Base-by-base conservation (phyloP, 78 protist species). In the Guillardia theta region DNA sequence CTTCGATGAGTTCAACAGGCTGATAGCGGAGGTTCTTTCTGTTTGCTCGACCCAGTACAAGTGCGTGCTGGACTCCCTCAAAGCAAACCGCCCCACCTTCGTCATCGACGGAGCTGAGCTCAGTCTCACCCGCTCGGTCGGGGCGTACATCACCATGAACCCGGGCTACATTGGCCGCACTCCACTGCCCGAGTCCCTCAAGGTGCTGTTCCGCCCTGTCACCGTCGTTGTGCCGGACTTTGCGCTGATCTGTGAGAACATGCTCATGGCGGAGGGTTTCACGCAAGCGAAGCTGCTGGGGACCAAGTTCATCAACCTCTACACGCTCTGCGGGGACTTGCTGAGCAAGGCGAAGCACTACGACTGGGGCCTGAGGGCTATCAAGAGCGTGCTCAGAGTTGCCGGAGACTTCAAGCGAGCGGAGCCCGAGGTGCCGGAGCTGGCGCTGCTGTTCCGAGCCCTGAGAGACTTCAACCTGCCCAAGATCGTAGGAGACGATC, bases 141-240 rank as follows among this genome's bases (percentile, higher is more conserved):
- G 96, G n/a, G 45, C 95, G 8, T 96, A 95, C 95, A 95, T 95
- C 94, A 96, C 97, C 33, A 96, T 96, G 97, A 96, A 96, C 94
- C 99, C 99, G 22, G 99, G 99, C 45, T 98, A 98, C 64, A 97
- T 97, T 27, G 99, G 99, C 4, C 96, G 99, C 22, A 93, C 95
- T 15, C 95, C 95, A 54, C 95, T 96, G 33, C 97, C 97, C 24
- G 97, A 96, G 48, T 94, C 95, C 76, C 93, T 96, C 64, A 96
- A 96, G 92, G 93, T 92, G 64, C 95, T 96, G n/a, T 96, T 96
- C 95, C 93, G 97, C 9, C 95, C 97, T 10, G 83, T 83, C 46
- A 88, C 97, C 30, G 95, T 96, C 88, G 95, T 96, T 44, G 96
- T 95, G 70, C 97, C 97, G 33, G 97, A 96, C 88, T 77, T 92